Conservation (phyloP, 768 basidiomycete species). For the Suillus variegatus region DNA sequence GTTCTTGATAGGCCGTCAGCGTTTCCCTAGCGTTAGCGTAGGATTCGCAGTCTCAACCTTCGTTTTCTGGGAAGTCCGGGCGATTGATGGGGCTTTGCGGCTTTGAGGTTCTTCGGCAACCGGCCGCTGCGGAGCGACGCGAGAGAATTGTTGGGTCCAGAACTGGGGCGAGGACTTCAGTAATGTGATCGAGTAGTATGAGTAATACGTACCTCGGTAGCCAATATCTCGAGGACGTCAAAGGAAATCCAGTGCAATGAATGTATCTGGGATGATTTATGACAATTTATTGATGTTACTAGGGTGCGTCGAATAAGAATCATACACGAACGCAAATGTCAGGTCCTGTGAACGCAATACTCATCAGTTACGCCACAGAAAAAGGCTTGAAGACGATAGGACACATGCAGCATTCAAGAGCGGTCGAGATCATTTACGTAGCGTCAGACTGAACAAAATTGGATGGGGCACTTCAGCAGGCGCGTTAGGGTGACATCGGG, state of each 20-base stretch:
- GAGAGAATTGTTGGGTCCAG: slow-evolving; percentile 64
- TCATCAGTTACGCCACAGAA: slow-evolving; percentile 9
- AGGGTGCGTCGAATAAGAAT: slow-evolving; percentile 99
- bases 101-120: slow-evolving; percentile 41
- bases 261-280: slow-evolving; percentile 84
- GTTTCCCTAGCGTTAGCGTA: slow-evolving; percentile 35
- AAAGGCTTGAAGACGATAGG: neutral
- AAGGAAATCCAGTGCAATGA: slow-evolving; percentile 86
- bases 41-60: slow-evolving; percentile 19
- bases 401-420: slow-evolving; percentile 80
- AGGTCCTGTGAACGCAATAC: slow-evolving; percentile 44
- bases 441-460: slow-evolving; percentile 99
- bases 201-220: slow-evolving; percentile 59
- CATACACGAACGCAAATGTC: slow-evolving; percentile 94
- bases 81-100: slow-evolving; percentile 35
- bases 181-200: neutral
- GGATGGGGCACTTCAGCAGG: slow-evolving; percentile 94
- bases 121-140: slow-evolving; percentile 40
- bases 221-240: slow-evolving; percentile 73
- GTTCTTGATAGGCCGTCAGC: neutral
- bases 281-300: slow-evolving; percentile 86
- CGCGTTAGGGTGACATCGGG: slow-evolving; percentile 67
- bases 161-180: slow-evolving; percentile 47
- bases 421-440: slow-evolving; percentile 97
- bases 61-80: slow-evolving; percentile 7